phyloP scores from a whole-genome alignment of 495 filamentous ascomycete genomes.

The Daldinia concentrica region DNA sequence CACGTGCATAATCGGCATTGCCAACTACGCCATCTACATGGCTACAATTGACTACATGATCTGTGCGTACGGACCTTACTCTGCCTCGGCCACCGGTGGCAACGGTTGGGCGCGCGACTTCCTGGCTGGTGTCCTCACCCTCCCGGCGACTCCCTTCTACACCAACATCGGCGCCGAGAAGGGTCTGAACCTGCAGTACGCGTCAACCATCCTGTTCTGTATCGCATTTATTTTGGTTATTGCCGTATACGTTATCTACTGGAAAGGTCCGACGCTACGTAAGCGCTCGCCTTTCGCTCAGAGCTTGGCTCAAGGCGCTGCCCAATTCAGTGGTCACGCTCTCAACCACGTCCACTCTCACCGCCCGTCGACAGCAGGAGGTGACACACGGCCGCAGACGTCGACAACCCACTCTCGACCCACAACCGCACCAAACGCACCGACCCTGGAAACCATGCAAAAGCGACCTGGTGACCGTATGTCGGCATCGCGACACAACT shows the following conservation, averaged over 20 bases:
- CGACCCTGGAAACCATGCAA: slow-evolving; percentile 30
- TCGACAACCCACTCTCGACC: slow-evolving; percentile 24
- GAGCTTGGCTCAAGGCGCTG: slow-evolving; percentile 65
- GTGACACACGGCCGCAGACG: slow-evolving; percentile 15
- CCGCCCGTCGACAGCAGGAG: slow-evolving; percentile 33
- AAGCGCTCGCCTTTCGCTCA: slow-evolving; percentile 79
- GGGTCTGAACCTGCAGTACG: slow-evolving; percentile 69
- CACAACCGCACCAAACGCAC: slow-evolving; percentile 22
- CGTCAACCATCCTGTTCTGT: slow-evolving; percentile 75
- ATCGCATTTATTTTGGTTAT: slow-evolving; percentile 75
- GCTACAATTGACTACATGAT: slow-evolving; percentile 89
- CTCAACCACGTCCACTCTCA: slow-evolving; percentile 37
- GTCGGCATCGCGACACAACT: slow-evolving; percentile 40
- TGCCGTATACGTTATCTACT: slow-evolving; percentile 82
- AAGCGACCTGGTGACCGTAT: slow-evolving; percentile 40
- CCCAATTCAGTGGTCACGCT: slow-evolving; percentile 51
- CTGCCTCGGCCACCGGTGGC: slow-evolving; percentile 79
- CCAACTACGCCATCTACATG: slow-evolving; percentile 80
- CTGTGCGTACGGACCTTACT: slow-evolving; percentile 79
- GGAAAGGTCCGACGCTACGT: slow-evolving; percentile 73
- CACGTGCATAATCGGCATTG: slow-evolving; percentile 69
- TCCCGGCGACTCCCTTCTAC: slow-evolving; percentile 77
- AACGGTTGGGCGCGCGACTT: slow-evolving; percentile 80
- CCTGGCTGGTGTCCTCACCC: slow-evolving; percentile 79
- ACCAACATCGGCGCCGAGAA: slow-evolving; percentile 64